Evolutionary conservation across 1,139 yeast genomes (phyloP), one percentile per base, ranked within the genome.

Genomic region (Lodderomyces jiufengensis): DNA sequence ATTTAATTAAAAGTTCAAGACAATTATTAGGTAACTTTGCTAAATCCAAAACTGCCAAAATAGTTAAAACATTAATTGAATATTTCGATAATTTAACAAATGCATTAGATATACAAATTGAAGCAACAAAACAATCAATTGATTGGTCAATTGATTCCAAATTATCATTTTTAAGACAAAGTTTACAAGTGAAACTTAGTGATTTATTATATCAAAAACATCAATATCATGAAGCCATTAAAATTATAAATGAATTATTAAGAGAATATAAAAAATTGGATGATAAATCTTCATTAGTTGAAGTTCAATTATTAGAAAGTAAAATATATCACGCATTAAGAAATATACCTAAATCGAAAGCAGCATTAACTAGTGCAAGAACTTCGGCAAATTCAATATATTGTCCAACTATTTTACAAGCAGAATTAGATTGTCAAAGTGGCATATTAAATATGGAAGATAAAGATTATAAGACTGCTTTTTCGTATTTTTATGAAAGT

Each of bases 401-500:
- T 64, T 86, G 96, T 50, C 96, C 97, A 9, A 87, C 97, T n/a
- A 69, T 82, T 35, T 76, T 84, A 51, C 96, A 94, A 62, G 98
- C 98, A 1, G 95, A 88, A 54, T 73, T 94, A 41, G 98, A 94
- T 59, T 77, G 88, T 63, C 92, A 90, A 80, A 82, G 95, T 57
- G 99, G 99, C 47, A 81, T 92, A 40, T 73, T 94, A 47, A 95
- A 92, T 62, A 95, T 97, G 24, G 97, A 94, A 61, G 98, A 94
- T 52, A 85, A 85, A 57, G 99, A 94, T 61, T 94, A 86, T 66
- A 85, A 87, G 56, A 94, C 98, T 5, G 96, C 97, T 8, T 94
- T 78, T 54, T 88, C 97, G 5, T 92, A 92, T 62, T 92, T 92
- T 52, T 90, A 79, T 56, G 98, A 92, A 63, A 83, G 97, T 23